Conservation (phyloP, 2,329 filamentous ascomycete species). For the Fusarium oxysporum region DNA sequence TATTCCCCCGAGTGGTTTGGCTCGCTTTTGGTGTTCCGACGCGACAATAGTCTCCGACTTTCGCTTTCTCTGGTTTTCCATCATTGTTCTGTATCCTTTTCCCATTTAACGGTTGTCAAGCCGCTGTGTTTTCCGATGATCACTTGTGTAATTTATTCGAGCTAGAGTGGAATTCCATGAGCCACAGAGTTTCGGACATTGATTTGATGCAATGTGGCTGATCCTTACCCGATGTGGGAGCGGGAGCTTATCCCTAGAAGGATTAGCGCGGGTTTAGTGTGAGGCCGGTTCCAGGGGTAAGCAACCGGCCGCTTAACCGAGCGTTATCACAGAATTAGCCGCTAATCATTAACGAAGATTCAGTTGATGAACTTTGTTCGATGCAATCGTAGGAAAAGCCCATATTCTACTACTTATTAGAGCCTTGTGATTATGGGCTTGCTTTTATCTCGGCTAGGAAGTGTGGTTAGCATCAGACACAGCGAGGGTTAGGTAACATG, state of each 20-base stretch:
- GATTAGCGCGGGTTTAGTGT: background rate
- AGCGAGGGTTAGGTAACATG: background rate
- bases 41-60: constrained; percentile 41
- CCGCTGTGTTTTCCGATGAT: constrained; percentile 18
- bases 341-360: background rate
- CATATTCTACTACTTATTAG: background rate
- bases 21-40: constrained; percentile 35
- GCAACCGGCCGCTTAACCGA: constrained; percentile 4
- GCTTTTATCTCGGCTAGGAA: background rate
- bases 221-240: background rate
- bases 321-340: constrained; percentile 10
- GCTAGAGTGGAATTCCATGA: background rate
- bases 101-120: background rate
- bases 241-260: background rate
- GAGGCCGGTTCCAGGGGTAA: constrained; percentile 17
- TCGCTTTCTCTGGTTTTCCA: constrained; percentile 46
- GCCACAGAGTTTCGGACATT: constrained; percentile 1
- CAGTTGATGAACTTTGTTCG: background rate
- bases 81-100: constrained; percentile 19
- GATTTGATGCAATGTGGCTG: constrained; percentile 27
- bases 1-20: constrained; percentile 17
- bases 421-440: background rate
- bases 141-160: background rate
- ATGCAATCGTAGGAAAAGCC: background rate
- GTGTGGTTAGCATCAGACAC: background rate